Conservation (phyloP, 2,329 filamentous ascomycete species). For the Colletotrichum scovillei region DNA sequence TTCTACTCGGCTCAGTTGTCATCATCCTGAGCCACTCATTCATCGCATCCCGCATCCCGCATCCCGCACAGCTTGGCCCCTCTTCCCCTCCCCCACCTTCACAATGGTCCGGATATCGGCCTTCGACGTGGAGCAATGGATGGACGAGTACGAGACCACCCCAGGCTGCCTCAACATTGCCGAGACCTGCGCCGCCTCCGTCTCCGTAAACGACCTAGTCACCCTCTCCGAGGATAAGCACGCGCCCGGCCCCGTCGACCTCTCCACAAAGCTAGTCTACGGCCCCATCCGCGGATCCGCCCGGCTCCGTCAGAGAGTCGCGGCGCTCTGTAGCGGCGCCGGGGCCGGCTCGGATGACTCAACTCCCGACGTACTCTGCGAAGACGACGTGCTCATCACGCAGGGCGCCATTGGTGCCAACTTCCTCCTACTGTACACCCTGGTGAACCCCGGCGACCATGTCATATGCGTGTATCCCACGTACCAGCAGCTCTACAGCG, state of each 20-base stretch:
- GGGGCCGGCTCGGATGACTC: slow-evolving; percentile 39
- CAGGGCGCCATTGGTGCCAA: slow-evolving; percentile 84
- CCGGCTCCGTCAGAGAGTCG: slow-evolving; percentile 71
- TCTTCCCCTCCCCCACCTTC: neutral
- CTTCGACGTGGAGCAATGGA: slow-evolving; percentile 80
- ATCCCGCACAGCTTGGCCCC: neutral
- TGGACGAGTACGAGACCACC: slow-evolving; percentile 69
- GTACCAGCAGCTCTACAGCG: slow-evolving; percentile 83
- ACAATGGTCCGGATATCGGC: slow-evolving; percentile 46
- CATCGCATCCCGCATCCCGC: neutral
- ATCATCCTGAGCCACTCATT: neutral
- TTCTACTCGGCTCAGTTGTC: neutral
- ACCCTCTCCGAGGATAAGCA: slow-evolving; percentile 67
- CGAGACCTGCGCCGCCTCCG: slow-evolving; percentile 81
- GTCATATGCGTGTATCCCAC: slow-evolving; percentile 86
- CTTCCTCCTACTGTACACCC: slow-evolving; percentile 76
- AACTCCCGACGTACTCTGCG: slow-evolving; percentile 34
- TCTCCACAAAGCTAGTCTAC: slow-evolving; percentile 73
- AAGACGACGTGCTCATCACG: slow-evolving; percentile 77
- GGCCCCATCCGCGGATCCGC: slow-evolving; percentile 77
- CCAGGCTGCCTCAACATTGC: slow-evolving; percentile 75
- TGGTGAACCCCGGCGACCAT: slow-evolving; percentile 79
- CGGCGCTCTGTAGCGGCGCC: slow-evolving; percentile 72
- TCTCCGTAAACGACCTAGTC: slow-evolving; percentile 77
- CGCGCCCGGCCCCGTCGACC: slow-evolving; percentile 53